These are phyloP conservation scores for Balansia obtecta DNA, from an alignment of 2,329 filamentous ascomycete species.

Conservation along the genomic window DNA sequence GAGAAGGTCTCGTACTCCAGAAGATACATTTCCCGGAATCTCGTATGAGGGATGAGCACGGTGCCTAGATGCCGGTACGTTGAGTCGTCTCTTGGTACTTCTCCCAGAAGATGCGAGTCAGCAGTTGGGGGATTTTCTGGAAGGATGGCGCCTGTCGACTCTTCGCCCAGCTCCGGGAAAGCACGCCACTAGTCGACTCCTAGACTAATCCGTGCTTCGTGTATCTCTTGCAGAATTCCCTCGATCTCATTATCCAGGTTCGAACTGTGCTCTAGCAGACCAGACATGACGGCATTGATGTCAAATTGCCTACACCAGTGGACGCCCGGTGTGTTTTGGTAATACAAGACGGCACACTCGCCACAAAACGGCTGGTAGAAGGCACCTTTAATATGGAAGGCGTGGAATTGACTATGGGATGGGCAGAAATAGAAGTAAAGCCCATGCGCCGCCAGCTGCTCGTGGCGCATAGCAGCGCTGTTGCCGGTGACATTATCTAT, in stretches of 20 bases:
- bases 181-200: not conserved
- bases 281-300: slow-evolving; percentile 2
- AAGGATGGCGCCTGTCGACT: not conserved
- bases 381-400: slow-evolving; percentile 9
- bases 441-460: slow-evolving; percentile 8
- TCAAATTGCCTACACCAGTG: slow-evolving; percentile 14
- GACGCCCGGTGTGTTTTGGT: slow-evolving; percentile 5
- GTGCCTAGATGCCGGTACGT: slow-evolving; percentile 12
- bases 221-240: slow-evolving; percentile 3
- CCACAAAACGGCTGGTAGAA: slow-evolving; percentile 19
- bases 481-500: not conserved
- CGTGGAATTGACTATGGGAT: slow-evolving; percentile 16
- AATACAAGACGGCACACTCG: slow-evolving; percentile 21
- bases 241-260: slow-evolving; percentile 2
- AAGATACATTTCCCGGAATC: slow-evolving; percentile 12
- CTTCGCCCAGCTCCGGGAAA: not conserved
- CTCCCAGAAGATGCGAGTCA: slow-evolving; percentile 2
- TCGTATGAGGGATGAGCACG: slow-evolving; percentile 13
- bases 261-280: not conserved
- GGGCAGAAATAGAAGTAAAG: slow-evolving; percentile 19
- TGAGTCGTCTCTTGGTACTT: slow-evolving; percentile 13
- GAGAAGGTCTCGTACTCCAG: slow-evolving; percentile 16
- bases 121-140: not conserved
- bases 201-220: not conserved
- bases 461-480: slow-evolving; percentile 11